Conservation (phyloP, 192 early-diverging fungal genomes). For the Chytriomyces sp. region DNA sequence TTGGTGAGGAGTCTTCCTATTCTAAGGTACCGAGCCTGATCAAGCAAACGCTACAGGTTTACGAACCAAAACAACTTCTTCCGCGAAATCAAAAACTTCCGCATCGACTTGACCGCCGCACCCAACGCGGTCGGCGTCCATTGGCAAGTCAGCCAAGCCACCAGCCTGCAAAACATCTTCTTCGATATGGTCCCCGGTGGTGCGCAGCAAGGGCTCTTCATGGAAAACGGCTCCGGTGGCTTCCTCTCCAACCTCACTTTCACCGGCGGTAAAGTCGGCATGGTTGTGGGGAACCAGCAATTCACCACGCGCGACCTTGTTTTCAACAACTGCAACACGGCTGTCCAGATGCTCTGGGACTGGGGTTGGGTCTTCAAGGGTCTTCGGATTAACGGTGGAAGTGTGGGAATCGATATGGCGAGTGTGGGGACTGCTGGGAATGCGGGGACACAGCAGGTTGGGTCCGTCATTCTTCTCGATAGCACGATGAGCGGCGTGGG, state of each 20-base stretch:
- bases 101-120: slow-evolving; percentile 40
- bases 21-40: slow-evolving; percentile 24
- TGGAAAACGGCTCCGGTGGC: slow-evolving; percentile 56
- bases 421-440: slow-evolving; percentile 16
- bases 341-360: slow-evolving; percentile 43
- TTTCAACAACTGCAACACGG: slow-evolving; percentile 38
- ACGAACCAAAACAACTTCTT: slow-evolving; percentile 50
- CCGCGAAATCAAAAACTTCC: slow-evolving; percentile 45
- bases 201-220: slow-evolving; percentile 42
- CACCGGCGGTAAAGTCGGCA: slow-evolving; percentile 39
- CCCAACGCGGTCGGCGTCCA: slow-evolving; percentile 35
- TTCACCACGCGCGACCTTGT: slow-evolving; percentile 38
- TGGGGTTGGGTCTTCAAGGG: slow-evolving; percentile 47
- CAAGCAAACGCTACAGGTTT: slow-evolving; percentile 47
- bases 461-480: slow-evolving; percentile 39
- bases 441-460: slow-evolving; percentile 34
- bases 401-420: slow-evolving; percentile 42
- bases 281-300: slow-evolving; percentile 45
- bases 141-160: slow-evolving; percentile 52
- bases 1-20: no score
- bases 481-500: slow-evolving; percentile 26
- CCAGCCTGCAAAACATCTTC: slow-evolving; percentile 36
- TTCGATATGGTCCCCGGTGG: slow-evolving; percentile 37
- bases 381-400: slow-evolving; percentile 34
- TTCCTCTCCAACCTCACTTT: slow-evolving; percentile 45